These are phyloP conservation scores for Penicillium mononematosum DNA, from an alignment of 495 filamentous ascomycete genomes.

Conservation along the genomic window DNA sequence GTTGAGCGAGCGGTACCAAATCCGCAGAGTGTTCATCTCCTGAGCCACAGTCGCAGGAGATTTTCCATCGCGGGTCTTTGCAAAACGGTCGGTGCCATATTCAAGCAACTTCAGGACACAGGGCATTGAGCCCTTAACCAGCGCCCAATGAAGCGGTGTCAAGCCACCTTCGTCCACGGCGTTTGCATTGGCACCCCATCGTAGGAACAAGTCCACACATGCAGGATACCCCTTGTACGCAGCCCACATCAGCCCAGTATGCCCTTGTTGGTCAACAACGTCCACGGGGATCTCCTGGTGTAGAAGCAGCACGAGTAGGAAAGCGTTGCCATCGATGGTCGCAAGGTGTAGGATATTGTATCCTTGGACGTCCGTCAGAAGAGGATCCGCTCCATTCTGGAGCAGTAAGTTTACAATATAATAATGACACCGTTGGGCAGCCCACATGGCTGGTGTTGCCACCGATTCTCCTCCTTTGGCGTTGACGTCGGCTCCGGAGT, in stretches of 20 bases:
- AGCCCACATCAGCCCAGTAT: conserved; percentile 97
- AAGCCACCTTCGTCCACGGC: conserved; percentile 87
- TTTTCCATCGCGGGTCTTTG: conserved; percentile 82
- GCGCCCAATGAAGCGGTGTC: conserved; percentile 91
- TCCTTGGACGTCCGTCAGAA: conserved; percentile 85
- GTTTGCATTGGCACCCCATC: conserved; percentile 94
- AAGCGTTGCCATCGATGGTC: conserved; percentile 95
- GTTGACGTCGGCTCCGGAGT: conserved; percentile 87
- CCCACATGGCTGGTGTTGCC: conserved; percentile 94
- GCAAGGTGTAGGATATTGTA: conserved; percentile 97
- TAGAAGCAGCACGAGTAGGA: conserved; percentile 79
- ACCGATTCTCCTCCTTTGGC: conserved; percentile 90
- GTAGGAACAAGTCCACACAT: conserved; percentile 87
- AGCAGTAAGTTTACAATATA: conserved; percentile 81
- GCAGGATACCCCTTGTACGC: conserved; percentile 93
- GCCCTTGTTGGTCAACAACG: conserved; percentile 79
- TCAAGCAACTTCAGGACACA: conserved; percentile 91
- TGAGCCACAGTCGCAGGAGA: conserved; percentile 77
- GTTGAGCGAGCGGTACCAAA: conserved; percentile 80
- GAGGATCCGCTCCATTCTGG: conserved; percentile 82
- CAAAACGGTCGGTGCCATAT: conserved; percentile 90
- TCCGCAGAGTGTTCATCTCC: conserved; percentile 80
- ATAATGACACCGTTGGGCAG: conserved; percentile 89
- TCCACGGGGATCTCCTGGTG: conserved; percentile 95
- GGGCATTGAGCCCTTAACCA: conserved; percentile 82